Evolutionary conservation across 2,329 filamentous ascomycete genomes (phyloP).

Genomic region (Malbranchea zuffiana): DNA sequence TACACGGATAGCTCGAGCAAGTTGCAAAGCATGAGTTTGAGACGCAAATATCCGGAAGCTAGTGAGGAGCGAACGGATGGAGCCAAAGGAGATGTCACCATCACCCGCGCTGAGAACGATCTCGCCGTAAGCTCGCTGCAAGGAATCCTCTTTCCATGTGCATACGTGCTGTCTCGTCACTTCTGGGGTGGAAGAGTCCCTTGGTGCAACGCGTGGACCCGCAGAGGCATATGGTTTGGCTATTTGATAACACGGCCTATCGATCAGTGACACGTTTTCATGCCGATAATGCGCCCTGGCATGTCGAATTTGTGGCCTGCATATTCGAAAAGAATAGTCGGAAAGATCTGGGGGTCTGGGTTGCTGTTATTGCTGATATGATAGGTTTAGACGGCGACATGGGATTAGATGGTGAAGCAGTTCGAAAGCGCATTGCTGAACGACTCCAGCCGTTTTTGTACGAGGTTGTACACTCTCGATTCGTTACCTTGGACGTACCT

Average conservation of each 20-base stretch:
- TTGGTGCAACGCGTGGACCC: constrained; percentile 49
- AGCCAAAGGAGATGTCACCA: constrained; percentile 11
- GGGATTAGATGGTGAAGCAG: constrained; percentile 40
- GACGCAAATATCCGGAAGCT: no score
- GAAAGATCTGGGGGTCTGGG: constrained; percentile 54
- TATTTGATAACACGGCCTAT: constrained; percentile 82
- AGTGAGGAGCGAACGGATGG: constrained; percentile 11
- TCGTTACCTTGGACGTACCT: constrained; percentile 53
- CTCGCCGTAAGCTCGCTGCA: constrained; percentile 8
- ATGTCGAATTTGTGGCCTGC: constrained; percentile 71
- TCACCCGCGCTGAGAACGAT: constrained; percentile 13
- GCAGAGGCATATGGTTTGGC: constrained; percentile 66
- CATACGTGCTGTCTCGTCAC: constrained; percentile 21
- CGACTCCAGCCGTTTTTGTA: constrained; percentile 59
- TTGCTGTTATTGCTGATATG: constrained; percentile 58
- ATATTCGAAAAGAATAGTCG: constrained; percentile 67
- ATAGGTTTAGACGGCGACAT: constrained; percentile 54
- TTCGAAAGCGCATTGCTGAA: constrained; percentile 53
- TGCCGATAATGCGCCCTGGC: constrained; percentile 45
- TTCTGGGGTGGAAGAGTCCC: constrained; percentile 42
- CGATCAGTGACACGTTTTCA: constrained; percentile 26
- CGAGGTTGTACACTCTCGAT: constrained; percentile 58
- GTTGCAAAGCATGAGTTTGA: no score
- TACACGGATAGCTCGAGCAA: no score
- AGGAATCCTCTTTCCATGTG: constrained; percentile 10